phyloP scores from a whole-genome alignment of 2,329 filamentous ascomycete genomes.

The Tolypocladium guangdongense region DNA sequence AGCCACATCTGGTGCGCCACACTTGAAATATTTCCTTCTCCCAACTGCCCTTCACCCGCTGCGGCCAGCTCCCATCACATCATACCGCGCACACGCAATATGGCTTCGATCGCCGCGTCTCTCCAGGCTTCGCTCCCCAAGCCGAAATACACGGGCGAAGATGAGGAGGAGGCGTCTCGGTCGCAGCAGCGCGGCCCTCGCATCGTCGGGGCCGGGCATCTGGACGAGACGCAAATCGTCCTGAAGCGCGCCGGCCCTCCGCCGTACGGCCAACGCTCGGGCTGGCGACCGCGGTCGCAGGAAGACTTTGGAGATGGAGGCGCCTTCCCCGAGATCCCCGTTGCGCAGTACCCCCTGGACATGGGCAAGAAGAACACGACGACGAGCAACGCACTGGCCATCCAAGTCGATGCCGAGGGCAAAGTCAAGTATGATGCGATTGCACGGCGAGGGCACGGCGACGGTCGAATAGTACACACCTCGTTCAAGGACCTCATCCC shows the following conservation, averaged over 20 bases:
- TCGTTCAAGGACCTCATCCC: conserved; percentile 97
- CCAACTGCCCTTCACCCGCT: not conserved
- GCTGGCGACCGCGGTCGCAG: conserved; percentile 80
- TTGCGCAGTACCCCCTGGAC: conserved; percentile 90
- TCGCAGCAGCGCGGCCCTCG: conserved; percentile 69
- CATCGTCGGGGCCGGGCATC: conserved; percentile 66
- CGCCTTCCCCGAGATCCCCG: conserved; percentile 85
- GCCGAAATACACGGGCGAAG: conserved; percentile 81
- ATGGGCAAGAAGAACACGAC: conserved; percentile 75
- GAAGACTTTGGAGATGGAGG: conserved; percentile 96
- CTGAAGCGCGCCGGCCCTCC: conserved; percentile 76
- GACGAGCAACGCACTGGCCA: conserved; percentile 76
- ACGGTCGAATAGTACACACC: conserved; percentile 77
- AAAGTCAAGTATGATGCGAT: conserved; percentile 97
- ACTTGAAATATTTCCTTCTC: conserved; percentile 21
- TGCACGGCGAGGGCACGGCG: conserved; percentile 76
- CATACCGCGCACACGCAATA: conserved; percentile 20
- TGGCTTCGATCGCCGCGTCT: conserved; percentile 59
- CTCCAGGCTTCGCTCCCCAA: conserved; percentile 75
- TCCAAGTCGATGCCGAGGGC: conserved; percentile 83
- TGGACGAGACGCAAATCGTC: conserved; percentile 79
- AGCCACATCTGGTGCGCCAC: conserved; percentile 17
- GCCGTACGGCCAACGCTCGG: conserved; percentile 72
- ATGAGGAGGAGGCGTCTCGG: conserved; percentile 66
- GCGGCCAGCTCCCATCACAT: conserved; percentile 9